A percentile compares a stretch with the other conserved stretches of the same genome.
These are phyloP conservation scores for Gloeostereum incarnatum DNA, from an alignment of 768 basidiomycete species.

Conservation along the genomic window DNA sequence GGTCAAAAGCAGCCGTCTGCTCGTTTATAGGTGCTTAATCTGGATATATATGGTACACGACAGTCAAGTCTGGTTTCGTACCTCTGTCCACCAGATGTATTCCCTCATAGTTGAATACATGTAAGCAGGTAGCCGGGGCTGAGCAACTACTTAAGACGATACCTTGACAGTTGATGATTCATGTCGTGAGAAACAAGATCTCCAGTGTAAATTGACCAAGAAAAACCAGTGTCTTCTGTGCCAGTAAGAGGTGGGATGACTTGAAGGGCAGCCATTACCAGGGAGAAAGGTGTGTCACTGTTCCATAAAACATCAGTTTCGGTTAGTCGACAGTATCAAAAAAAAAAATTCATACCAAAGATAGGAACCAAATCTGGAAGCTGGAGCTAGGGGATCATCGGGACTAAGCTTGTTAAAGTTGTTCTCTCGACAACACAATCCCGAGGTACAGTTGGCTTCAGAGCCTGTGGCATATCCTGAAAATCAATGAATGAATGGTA, in stretches of 20 bases:
- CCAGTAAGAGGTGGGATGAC: slow-evolving; percentile 60
- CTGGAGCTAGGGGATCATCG: slow-evolving; percentile 40
- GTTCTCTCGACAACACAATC: slow-evolving; percentile 56
- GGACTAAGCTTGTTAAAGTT: slow-evolving; percentile 40
- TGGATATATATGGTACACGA: not conserved
- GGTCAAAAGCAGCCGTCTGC: slow-evolving; percentile 55
- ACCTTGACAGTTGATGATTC: slow-evolving; percentile 55
- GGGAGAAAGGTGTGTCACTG: slow-evolving; percentile 57
- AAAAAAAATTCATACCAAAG: slow-evolving; percentile 29
- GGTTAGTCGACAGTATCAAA: not conserved
- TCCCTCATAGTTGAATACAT: slow-evolving; percentile 25
- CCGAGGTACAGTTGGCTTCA: slow-evolving; percentile 64
- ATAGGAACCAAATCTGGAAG: slow-evolving; percentile 62
- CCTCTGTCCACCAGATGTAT: slow-evolving; percentile 57
- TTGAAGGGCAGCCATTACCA: slow-evolving; percentile 50
- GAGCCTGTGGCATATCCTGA: slow-evolving; percentile 60
- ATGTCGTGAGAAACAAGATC: slow-evolving; percentile 70
- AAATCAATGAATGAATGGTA: not conserved
- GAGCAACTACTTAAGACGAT: slow-evolving; percentile 12
- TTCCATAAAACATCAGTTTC: slow-evolving; percentile 1
- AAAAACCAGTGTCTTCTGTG: slow-evolving; percentile 51
- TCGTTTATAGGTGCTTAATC: too few relatives aligned
- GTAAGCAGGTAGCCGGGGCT: not conserved
- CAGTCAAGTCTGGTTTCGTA: slow-evolving; percentile 12
- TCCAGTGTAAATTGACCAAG: slow-evolving; percentile 62